Conservation (phyloP, 805 yeast species). For the Soucietia sequanensis region DNA sequence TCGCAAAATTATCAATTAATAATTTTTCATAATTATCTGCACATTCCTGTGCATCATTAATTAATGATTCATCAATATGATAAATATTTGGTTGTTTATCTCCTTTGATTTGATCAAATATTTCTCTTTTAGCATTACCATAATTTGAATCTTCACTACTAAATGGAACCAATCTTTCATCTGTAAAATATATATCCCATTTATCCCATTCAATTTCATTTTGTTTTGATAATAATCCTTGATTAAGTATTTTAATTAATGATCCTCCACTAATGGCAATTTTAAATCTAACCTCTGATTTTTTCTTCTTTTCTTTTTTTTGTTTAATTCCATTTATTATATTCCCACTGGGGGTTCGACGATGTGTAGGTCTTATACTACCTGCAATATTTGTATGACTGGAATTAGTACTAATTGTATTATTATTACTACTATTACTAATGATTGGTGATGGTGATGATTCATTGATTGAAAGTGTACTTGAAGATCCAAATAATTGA, state of each 20-base stretch:
- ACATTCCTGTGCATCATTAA: slow-evolving; percentile 83
- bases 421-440: slow-evolving; percentile 5
- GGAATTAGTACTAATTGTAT: too few species aligned
- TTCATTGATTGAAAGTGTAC: slow-evolving; percentile 7
- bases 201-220: slow-evolving; percentile 82
- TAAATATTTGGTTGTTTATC: slow-evolving; percentile 65
- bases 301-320: slow-evolving; percentile 46
- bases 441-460: slow-evolving; percentile 7
- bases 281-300: slow-evolving; percentile 71
- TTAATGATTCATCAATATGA: slow-evolving; percentile 76
- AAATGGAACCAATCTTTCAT: slow-evolving; percentile 91
- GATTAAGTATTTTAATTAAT: slow-evolving; percentile 76
- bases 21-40: slow-evolving; percentile 91
- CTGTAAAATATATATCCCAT: slow-evolving; percentile 97
- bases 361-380: slow-evolving; percentile 5
- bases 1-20: slow-evolving; percentile 87
- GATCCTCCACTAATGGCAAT: slow-evolving; percentile 95
- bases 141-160: slow-evolving; percentile 80
- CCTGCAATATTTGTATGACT: slow-evolving; percentile 5
- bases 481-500: slow-evolving; percentile 7
- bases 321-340: slow-evolving; percentile 17
- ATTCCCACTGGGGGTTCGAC: slow-evolving; percentile 11
- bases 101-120: slow-evolving; percentile 67
- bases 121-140: slow-evolving; percentile 81
- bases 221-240: slow-evolving; percentile 73